Evolutionary conservation across 169 alveolate genomes (phyloP), one percentile per base, ranked within the genome.

Genomic region (Blepharisma undulans): DNA sequence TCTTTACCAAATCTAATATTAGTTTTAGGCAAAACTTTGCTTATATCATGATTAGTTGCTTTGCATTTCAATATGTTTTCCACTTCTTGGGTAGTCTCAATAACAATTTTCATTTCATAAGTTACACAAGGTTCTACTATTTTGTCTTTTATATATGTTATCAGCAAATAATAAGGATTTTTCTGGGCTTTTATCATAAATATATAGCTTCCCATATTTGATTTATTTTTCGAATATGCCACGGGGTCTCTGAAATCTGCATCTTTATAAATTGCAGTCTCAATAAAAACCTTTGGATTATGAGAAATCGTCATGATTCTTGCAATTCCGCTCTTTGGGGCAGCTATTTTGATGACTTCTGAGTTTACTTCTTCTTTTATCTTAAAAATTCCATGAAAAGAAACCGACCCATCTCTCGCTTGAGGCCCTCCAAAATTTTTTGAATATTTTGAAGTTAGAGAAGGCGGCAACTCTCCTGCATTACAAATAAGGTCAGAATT

Each of bases 331-430:
- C 33, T 60, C 8, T 22, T 71, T 21, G 84, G 80, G 7, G 72
- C 85, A 12, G 48, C 14, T 0, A 86, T 36, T 66, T 25, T n/a
- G 10, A 82, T 6, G 4, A 82, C 78, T 21, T 82, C 89, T 22
- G 89, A 22, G 27, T 30, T 22, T 74, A 74, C 16, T 74, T 74
- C 36, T 0, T 32, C 25, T 25, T 30, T 82, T 34, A 59, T 59
- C 60, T 60, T 60, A 86, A 86, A 86, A n/a, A 10, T 36, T 86
- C 91, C 91, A 19, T 60, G 25, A 27, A 66, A 86, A 30, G 80
- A 25, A 27, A 86, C 66, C 21, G 84, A 66, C 29, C 91, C 91
- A 32, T 86, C 91, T 8, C 25, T 19, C 7, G 25, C 61, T 29
- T 86, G 91, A n/a, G 77, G 74, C 8, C 84, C 84, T 22, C 91